Evolutionary conservation across 352 stramenopile species (phyloP), one percentile per base, ranked within the genome.

Genomic region (Globisporangium solare): DNA sequence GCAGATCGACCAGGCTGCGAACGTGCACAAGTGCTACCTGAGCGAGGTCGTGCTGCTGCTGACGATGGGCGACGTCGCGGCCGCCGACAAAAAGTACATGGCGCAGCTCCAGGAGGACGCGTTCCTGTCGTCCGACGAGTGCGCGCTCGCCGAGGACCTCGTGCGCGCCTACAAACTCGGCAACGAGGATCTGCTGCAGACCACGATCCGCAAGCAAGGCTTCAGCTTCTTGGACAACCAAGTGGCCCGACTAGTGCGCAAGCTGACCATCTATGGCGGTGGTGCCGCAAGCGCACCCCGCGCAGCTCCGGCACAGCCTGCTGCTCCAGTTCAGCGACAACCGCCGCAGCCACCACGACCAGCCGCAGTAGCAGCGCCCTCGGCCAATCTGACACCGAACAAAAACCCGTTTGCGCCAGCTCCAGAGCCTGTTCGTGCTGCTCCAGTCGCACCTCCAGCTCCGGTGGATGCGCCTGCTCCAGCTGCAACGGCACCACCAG

Each of bases 191-290:
- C 54, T 89, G 10, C 55, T 93, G 51, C 79, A 91, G 64, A 59
- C 72, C 21, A 88, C 80, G 15, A 74, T 93, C 43, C 76, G 79
- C 47, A 93, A 91, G 55, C 77, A 83, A 27, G 71, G 74, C 41
- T 88, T 90, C 50, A 74, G 83, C 59, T 86, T 86, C 37, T 62
- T 93, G 32, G 83, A 93, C 63, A 89, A 90, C 64, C 74, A 88
- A 64, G 78, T 91, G 56, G 78, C 78, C 8, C 75, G 78, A 2
- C 60, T 91, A 42, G 79, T 73, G 41, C 75, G 83, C 40, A 88
- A 87, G 46, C 60, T 93, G 17, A 85, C 78, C 8, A 63, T 93
- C 27, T 91, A 85, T 56, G 74, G 69, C 15, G 52, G 54, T 3
- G 56, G 49, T 1, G 58, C 27, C 14, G 35, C 27, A 45, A 20